phyloP scores from a whole-genome alignment of 2,329 filamentous ascomycete species.

The Incumbomyces lentus region DNA sequence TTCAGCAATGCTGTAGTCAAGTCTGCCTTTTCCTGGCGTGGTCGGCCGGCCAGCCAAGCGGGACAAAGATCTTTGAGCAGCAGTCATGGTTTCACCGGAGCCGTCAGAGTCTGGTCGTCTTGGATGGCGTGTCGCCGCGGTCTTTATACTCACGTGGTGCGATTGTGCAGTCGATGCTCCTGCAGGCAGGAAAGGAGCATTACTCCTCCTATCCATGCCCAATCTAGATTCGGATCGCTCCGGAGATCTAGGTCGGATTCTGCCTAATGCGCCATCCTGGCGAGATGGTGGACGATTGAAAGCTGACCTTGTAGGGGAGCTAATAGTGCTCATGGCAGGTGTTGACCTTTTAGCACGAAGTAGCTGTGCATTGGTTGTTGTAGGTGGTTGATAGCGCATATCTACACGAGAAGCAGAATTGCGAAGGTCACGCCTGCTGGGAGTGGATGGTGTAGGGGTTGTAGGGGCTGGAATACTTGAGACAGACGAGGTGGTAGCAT shows the following conservation, averaged over 20 bases:
- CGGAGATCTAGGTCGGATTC: conserved; percentile 57
- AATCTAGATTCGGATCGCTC: conserved; percentile 43
- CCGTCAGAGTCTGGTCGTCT: conserved; percentile 76
- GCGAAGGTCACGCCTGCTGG: conserved; percentile 50
- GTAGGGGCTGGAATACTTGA: conserved; percentile 53
- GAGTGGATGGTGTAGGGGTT: conserved; percentile 48
- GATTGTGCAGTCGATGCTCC: conserved; percentile 64
- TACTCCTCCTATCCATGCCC: conserved; percentile 44
- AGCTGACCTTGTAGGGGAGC: conserved; percentile 24
- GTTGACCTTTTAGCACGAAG: conserved; percentile 52
- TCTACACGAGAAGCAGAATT: conserved; percentile 28
- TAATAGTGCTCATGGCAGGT: conserved; percentile 41
- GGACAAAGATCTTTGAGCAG: conserved; percentile 32
- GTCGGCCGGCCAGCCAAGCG: conserved; percentile 37
- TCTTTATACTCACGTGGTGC: conserved; percentile 66
- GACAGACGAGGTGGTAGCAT: conserved; percentile 59
- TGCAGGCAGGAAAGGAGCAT: conserved; percentile 67
- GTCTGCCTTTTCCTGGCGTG: conserved; percentile 36
- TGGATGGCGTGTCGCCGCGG: conserved; percentile 53
- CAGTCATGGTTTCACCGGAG: conserved; percentile 38
- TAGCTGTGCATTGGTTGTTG: conserved; percentile 44
- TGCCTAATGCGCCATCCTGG: conserved; percentile 27
- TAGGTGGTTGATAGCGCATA: conserved; percentile 34
- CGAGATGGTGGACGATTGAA: conserved; percentile 30
- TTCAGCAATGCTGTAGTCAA: conserved; percentile 40